Evolutionary conservation across 2,329 filamentous ascomycete species (phyloP).

Genomic region (Escovopsis sp.): DNA sequence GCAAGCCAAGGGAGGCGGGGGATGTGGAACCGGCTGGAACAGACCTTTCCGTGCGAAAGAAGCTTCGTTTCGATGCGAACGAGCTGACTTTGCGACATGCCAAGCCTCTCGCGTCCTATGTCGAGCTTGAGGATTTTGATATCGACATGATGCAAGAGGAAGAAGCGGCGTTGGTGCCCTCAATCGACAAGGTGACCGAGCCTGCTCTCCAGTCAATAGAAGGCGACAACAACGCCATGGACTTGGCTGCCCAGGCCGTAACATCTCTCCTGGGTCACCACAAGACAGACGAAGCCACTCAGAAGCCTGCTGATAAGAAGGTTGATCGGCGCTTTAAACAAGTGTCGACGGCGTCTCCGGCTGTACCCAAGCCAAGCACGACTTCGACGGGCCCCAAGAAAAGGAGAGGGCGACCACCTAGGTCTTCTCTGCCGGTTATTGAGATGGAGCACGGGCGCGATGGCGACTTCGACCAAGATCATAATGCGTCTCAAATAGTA

Average conservation of each 20-base stretch:
- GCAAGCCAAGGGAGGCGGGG: conserved; percentile 8
- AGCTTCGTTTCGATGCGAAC: conserved; percentile 25
- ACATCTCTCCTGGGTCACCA: conserved; percentile 14
- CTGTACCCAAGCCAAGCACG: conserved; percentile 1
- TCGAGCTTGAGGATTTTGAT: conserved; percentile 30
- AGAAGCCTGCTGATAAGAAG: conserved; percentile 4
- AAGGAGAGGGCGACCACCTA: conserved; percentile 16
- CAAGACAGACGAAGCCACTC: neutral
- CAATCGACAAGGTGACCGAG: conserved; percentile 10
- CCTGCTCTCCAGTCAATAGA: neutral
- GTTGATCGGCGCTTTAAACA: conserved; percentile 20
- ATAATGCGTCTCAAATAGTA: conserved; percentile 5
- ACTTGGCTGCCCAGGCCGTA: conserved; percentile 25
- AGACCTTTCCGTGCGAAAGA: conserved; percentile 11
- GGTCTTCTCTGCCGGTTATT: conserved; percentile 5
- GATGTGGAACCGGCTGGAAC: conserved; percentile 1
- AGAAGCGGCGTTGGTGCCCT: conserved; percentile 18
- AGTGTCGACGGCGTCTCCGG: conserved; percentile 3
- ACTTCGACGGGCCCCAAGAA: conserved; percentile 6
- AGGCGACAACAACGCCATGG: conserved; percentile 16
- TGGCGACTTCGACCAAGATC: conserved; percentile 3
- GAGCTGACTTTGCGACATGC: conserved; percentile 36
- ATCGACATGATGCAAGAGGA: conserved; percentile 28
- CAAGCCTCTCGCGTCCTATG: conserved; percentile 35
- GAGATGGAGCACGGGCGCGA: conserved; percentile 1